Percentiles rank a stretch among this genome's conserved stretches.
Evolutionary conservation across 345 rosid genomes (phyloP).

Genomic region (Populus alba): DNA sequence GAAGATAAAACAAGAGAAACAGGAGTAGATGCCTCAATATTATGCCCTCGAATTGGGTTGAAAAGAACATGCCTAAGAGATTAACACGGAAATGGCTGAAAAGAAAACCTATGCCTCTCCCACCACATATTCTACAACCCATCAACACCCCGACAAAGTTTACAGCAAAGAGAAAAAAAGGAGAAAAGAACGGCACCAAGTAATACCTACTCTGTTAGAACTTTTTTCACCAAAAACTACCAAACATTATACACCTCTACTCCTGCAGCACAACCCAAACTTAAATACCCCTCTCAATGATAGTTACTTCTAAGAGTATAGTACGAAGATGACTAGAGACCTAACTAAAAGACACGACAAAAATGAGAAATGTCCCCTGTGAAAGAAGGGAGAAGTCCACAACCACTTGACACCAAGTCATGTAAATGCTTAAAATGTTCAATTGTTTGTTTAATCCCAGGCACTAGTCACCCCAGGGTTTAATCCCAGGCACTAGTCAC

Average conservation of each 20-base stretch:
- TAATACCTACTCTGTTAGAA: conserved; percentile 33
- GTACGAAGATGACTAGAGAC: conserved; percentile 15
- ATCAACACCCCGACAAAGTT: conserved; percentile 22
- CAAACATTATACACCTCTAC: conserved; percentile 33
- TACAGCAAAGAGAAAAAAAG: background rate
- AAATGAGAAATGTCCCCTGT: conserved; percentile 7
- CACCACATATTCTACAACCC: conserved; percentile 38
- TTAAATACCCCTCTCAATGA: conserved; percentile 33
- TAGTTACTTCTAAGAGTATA: conserved; percentile 29
- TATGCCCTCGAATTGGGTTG: conserved; percentile 26
- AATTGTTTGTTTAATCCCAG: conserved; percentile 49
- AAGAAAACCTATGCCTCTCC: conserved; percentile 24
- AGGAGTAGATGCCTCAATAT: conserved; percentile 18
- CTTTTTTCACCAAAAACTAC: conserved; percentile 25
- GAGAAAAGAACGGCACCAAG: conserved; percentile 13
- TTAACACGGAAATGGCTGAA: conserved; percentile 4
- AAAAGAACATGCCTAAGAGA: conserved; percentile 36
- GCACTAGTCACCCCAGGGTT: conserved; percentile 59
- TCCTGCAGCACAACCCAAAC: conserved; percentile 23
- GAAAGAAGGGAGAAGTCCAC: conserved; percentile 17
- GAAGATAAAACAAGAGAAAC: conserved; percentile 1
- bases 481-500: conserved; percentile 78
- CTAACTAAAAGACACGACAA: conserved; percentile 18
- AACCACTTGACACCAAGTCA: conserved; percentile 16
- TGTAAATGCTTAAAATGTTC: conserved; percentile 7